Evolutionary conservation across 106 monocot species (phyloP).

Genomic region (Dioscorea dumetorum): DNA sequence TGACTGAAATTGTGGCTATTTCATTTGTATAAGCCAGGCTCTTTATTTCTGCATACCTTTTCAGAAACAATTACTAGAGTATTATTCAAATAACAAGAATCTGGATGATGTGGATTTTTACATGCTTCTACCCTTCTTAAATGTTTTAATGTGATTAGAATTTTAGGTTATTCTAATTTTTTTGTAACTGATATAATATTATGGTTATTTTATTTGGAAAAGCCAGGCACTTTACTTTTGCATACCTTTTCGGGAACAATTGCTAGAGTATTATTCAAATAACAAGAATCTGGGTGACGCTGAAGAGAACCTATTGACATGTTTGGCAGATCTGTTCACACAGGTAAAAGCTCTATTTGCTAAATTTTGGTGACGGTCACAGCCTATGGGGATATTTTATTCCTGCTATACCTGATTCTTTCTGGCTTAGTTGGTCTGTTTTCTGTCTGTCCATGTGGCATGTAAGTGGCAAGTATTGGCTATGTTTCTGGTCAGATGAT

Average conservation of each 20-base stretch:
- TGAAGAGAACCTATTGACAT: slow-evolving; percentile 89
- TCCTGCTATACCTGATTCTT: too few species aligned
- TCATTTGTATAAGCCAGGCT: slow-evolving; percentile 30
- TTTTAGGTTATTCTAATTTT: too few species aligned
- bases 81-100: slow-evolving; percentile 72
- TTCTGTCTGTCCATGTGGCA: too few species aligned
- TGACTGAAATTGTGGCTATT: too few species aligned
- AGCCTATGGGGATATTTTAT: too few species aligned
- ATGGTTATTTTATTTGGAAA: neutral
- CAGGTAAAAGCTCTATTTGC: slow-evolving; percentile 42
- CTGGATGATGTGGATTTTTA: slow-evolving; percentile 24
- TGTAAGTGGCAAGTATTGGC: too few species aligned
- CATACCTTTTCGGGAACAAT: slow-evolving; percentile 84
- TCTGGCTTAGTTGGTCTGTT: too few species aligned
- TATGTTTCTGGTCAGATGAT: too few species aligned
- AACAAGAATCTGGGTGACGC: slow-evolving; percentile 61
- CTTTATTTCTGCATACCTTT: slow-evolving; percentile 94
- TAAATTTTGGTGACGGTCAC: too few species aligned
- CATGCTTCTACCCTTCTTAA: too few species aligned
- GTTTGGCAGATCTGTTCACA: slow-evolving; percentile 87
- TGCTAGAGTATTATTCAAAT: slow-evolving; percentile 79
- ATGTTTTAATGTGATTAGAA: too few species aligned
- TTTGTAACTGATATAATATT: too few species aligned
- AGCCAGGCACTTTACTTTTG: slow-evolving; percentile 90
- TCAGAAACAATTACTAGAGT: slow-evolving; percentile 81